Base-by-base conservation (phyloP, 768 basidiomycete genomes). In the Pisolithus sp. region DNA sequence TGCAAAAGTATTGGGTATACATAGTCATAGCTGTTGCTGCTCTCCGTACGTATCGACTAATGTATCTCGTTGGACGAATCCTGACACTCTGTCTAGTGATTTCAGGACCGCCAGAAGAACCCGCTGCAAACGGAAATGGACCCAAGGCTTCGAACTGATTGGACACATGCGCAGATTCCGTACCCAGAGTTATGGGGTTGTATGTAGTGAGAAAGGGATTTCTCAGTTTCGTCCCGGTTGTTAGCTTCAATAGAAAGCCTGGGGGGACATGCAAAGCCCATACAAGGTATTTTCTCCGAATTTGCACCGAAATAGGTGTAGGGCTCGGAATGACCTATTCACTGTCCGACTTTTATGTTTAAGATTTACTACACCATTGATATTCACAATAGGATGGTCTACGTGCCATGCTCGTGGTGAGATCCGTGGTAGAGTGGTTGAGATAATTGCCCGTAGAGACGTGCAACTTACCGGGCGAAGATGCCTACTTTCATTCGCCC, bases 1-100 rank as follows among this genome's bases (percentile, higher is more conserved):
- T 93, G 39, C 86, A 90, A 61, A 93, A 93, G 65, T 94, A 94
- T 67, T 94, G 93, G 93, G 73, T 93, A 67, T 93, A 92, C 59
- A 78, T 90, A 36, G 70, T 76, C 39, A 75, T 81, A 3, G 65
- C 79, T 41, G 65, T 85, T 9, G 61, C 86, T 17, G 78, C 82
- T 41, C 60, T 86, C 17, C 49, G 85, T 88, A 62, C 67, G 83
- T 77, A 49, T 12, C 36, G 17, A 10, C 31, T 20, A 20, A 4
- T 46, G 12, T 45, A 24, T 21, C 30, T 12, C 36, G 20, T 39
- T 4, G 28, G 13, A 23, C 21, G 17, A 7, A 46, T 31, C 15
- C 26, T 54, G 28, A 36, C 8, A 15, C 38, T 36, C 46, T 20
- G 30, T 15, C 18, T 46, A 68, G 66, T 68, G 15, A 49, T 69